Evolutionary conservation across 345 rosid species (phyloP).

Genomic region (Cardamine chenopodiifolia): DNA sequence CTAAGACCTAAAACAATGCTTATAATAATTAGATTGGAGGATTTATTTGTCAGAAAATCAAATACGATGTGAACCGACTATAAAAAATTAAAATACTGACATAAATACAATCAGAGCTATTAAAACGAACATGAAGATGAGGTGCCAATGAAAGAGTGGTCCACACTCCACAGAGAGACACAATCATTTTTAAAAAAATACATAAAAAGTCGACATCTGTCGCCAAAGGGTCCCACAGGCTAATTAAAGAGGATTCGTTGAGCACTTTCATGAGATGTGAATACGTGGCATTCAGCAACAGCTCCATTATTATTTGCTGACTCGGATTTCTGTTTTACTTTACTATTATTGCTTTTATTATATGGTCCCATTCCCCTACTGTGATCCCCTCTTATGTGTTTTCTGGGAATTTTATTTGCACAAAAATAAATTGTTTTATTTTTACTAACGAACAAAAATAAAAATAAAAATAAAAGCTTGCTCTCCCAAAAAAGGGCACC

Average conservation of each 20-base stretch:
- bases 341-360: too few relatives aligned
- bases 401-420: too few relatives aligned
- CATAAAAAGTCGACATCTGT: slow-evolving; percentile 38
- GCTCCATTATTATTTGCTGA: slow-evolving; percentile 44
- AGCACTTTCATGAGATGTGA: slow-evolving; percentile 42
- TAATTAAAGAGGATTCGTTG: slow-evolving; percentile 40
- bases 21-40: background rate
- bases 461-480: too few relatives aligned
- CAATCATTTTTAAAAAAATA: slow-evolving; percentile 1
- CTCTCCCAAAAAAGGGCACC: too few relatives aligned
- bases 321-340: slow-evolving; percentile 27
- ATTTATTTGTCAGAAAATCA: slow-evolving; percentile 9
- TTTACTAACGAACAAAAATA: too few relatives aligned
- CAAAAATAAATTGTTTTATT: too few relatives aligned
- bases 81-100: slow-evolving; percentile 2
- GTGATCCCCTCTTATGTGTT: too few relatives aligned
- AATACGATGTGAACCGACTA: background rate
- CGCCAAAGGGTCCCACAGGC: slow-evolving; percentile 22
- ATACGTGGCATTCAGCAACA: slow-evolving; percentile 40
- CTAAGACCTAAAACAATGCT: background rate
- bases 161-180: slow-evolving; percentile 27
- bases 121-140: slow-evolving; percentile 34
- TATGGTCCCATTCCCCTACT: too few relatives aligned
- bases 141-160: slow-evolving; percentile 41
- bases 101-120: slow-evolving; percentile 14